Evolutionary conservation across 352 stramenopile species (phyloP).

Genomic region (Thalassiosira exigua): DNA sequence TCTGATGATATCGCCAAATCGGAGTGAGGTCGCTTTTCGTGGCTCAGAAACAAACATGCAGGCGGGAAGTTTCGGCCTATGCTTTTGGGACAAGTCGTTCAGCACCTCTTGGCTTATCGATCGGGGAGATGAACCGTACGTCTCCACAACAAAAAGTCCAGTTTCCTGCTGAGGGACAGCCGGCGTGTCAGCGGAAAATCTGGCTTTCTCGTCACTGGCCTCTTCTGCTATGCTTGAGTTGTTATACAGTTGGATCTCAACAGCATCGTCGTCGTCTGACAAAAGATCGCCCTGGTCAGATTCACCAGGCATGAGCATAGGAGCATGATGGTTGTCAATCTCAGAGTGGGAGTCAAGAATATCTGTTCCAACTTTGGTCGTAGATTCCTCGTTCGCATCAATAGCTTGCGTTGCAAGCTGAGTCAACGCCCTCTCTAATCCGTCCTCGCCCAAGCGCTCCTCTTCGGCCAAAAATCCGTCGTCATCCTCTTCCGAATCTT

Average conservation of each 20-base stretch:
- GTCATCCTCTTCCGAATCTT: slow-evolving; percentile 55
- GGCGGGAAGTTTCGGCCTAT: slow-evolving; percentile 9
- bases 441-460: slow-evolving; percentile 61
- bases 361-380: neutral
- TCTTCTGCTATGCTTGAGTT: no score
- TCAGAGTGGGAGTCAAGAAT: no score
- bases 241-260: no score
- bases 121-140: no score
- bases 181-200: no score
- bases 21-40: slow-evolving; percentile 18
- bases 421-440: slow-evolving; percentile 56
- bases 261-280: slow-evolving; percentile 33
- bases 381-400: slow-evolving; percentile 21
- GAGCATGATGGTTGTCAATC: slow-evolving; percentile 14
- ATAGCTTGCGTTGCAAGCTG: slow-evolving; percentile 67
- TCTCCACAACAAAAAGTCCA: no score
- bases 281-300: slow-evolving; percentile 15
- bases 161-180: no score
- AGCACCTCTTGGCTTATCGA: no score
- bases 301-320: slow-evolving; percentile 12
- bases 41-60: slow-evolving; percentile 20
- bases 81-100: slow-evolving; percentile 18
- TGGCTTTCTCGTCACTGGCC: no score
- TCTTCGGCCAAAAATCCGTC: slow-evolving; percentile 65
- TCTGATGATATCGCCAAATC: slow-evolving; percentile 29